phyloP scores from a whole-genome alignment of 495 filamentous ascomycete species.

The Staphylotrichum tortipilum region DNA sequence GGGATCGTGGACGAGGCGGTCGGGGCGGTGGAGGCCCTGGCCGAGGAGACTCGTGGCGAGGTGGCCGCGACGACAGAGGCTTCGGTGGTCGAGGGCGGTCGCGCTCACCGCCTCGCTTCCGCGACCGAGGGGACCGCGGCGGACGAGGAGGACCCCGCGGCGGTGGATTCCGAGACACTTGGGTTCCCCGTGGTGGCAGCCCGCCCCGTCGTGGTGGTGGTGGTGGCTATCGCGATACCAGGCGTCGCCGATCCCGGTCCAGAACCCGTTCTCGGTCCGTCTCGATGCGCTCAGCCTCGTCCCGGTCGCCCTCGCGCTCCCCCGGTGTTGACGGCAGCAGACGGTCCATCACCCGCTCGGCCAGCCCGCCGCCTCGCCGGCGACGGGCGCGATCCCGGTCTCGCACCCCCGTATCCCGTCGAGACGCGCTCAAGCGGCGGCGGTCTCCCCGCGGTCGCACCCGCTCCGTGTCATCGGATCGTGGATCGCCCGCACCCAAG shows the following conservation, averaged over 20 bases:
- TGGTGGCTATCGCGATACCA: slow-evolving; percentile 18
- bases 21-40: slow-evolving; percentile 42
- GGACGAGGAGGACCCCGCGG: slow-evolving; percentile 13
- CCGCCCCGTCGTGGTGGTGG: slow-evolving; percentile 19
- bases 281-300: slow-evolving; percentile 26
- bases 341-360: slow-evolving; percentile 27
- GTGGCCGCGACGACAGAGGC: slow-evolving; percentile 20
- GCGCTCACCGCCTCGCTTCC: slow-evolving; percentile 51
- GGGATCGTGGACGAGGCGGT: slow-evolving; percentile 55
- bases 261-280: slow-evolving; percentile 23
- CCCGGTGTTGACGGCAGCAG: slow-evolving; percentile 22
- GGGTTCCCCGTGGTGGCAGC: slow-evolving; percentile 24
- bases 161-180: slow-evolving; percentile 21
- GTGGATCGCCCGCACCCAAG: slow-evolving; percentile 22
- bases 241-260: slow-evolving; percentile 27
- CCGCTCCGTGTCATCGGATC: slow-evolving; percentile 25
- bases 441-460: slow-evolving; percentile 30
- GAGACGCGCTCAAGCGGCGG: slow-evolving; percentile 32
- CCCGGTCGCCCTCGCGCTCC: slow-evolving; percentile 31
- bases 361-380: slow-evolving; percentile 26
- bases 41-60: slow-evolving; percentile 25
- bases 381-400: slow-evolving; percentile 30
- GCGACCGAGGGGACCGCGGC: slow-evolving; percentile 22
- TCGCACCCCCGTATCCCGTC: slow-evolving; percentile 34
- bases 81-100: slow-evolving; percentile 45